Base-by-base conservation (phyloP, 1,284 basidiomycete genomes). In the Sporisorium iseilematis-ciliati region DNA sequence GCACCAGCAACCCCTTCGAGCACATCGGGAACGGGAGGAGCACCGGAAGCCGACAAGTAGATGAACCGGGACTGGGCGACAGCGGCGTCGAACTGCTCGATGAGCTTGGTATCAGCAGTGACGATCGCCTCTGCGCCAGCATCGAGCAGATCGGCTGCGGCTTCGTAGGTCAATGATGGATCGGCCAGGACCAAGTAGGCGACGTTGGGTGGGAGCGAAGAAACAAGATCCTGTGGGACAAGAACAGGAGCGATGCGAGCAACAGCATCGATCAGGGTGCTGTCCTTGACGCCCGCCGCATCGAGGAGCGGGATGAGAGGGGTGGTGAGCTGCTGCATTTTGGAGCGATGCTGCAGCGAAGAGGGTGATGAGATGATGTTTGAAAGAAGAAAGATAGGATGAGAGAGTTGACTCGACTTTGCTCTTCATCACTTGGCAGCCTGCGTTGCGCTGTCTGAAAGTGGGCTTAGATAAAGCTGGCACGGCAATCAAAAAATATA, bases 271-370 rank as follows among this genome's bases (percentile, higher is more conserved):
- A 75, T 49, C 18, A 68, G 48, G 35, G 63, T 21, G 40, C 14
- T 43, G 43, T 68, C 65, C 52, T 78, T 55, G 57, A 63, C 53
- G 33, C 57, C 54, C 43, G 66, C 72, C 29, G 61, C 62, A 38
- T 78, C 73, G 51, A 81, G 56, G 26, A 67, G 60, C 46, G 81
- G 79, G 49, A 82, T 50, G 21, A 82, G 23, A 20, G 81, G 76
- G 2, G 78, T 65, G 25, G 77, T 75, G 51, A 81, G 77, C 60
- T 78, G 75, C 73, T 79, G 72, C 80, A 81, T 81, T 48, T 31
- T 56, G 40, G 50, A 29, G 49, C 25, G 20, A 20, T 21, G 11
- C 38, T 31, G 49, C 6, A 31, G n/a, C 4, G 21, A 46, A 21
- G 33, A 21, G 29, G 35, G 26, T n/a, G 38, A 29, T 31, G 33